phyloP scores from a whole-genome alignment of 805 yeast genomes.

The Pichia gijzeniarum region DNA sequence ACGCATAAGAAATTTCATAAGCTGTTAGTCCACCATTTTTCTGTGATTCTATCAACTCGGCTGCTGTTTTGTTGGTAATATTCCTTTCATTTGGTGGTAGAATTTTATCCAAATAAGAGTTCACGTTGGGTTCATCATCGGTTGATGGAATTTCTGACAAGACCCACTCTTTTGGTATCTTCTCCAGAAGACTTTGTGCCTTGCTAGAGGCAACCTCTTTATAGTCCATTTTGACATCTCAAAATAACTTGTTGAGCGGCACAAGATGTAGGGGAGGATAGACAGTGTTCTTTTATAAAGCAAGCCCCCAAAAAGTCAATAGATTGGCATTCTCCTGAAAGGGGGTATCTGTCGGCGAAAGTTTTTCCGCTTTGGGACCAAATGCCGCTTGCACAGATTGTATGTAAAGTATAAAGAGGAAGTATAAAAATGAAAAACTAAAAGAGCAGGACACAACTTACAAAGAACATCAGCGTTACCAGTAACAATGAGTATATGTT shows the following conservation, averaged over 20 bases:
- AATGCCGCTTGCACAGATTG: no score
- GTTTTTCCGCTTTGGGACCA: no score
- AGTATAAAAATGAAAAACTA: no score
- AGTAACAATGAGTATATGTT: conserved; percentile 2
- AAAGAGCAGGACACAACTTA: not conserved
- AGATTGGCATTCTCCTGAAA: no score
- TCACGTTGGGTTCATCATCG: conserved; percentile 24
- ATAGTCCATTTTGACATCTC: conserved; percentile 14
- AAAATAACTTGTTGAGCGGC: not conserved
- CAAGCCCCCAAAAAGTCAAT: no score
- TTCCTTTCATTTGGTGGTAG: conserved; percentile 21
- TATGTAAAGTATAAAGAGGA: no score
- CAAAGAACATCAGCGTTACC: conserved; percentile 1
- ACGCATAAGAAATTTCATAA: conserved; percentile 33
- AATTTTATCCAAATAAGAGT: conserved; percentile 17
- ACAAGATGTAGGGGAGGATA: no score
- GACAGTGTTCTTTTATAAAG: no score
- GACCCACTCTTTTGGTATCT: conserved; percentile 30
- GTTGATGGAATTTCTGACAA: conserved; percentile 23
- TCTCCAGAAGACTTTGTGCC: conserved; percentile 12
- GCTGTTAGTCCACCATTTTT: conserved; percentile 30
- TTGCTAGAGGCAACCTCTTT: conserved; percentile 18
- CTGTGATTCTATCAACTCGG: conserved; percentile 23
- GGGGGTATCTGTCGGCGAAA: not conserved
- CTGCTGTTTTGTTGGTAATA: conserved; percentile 20